Conservation (phyloP, 176 grass and related monocot species). For the Avena sativa region DNA sequence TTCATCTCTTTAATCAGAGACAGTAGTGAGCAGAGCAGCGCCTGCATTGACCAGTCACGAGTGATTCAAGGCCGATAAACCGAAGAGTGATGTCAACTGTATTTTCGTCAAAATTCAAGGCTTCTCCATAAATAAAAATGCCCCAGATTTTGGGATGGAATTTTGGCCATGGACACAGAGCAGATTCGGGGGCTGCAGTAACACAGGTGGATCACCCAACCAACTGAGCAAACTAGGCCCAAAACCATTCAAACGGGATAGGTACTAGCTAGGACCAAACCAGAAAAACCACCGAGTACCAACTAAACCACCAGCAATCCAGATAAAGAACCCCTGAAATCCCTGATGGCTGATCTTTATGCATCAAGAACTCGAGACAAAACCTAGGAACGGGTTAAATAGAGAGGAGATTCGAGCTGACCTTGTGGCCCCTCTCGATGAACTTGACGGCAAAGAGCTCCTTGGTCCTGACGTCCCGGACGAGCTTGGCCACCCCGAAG, state of each 20-base stretch:
- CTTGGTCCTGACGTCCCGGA: slow-evolving; percentile 81
- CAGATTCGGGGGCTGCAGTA: neutral
- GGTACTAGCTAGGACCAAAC: neutral
- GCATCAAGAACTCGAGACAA: slow-evolving; percentile 24
- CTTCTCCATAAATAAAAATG: neutral
- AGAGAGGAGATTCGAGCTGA: neutral
- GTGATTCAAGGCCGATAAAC: neutral
- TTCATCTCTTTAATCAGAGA: slow-evolving; percentile 3
- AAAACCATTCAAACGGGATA: neutral
- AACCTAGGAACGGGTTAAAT: neutral
- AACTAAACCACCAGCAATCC: slow-evolving; percentile 4
- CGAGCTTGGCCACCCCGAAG: slow-evolving; percentile 94
- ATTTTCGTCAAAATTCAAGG: neutral
- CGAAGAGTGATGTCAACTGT: neutral
- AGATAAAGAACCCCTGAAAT: neutral
- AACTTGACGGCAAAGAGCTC: slow-evolving; percentile 89
- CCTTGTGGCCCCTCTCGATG: slow-evolving; percentile 89
- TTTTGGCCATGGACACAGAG: neutral
- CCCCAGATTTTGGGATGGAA: neutral
- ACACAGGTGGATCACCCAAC: slow-evolving; percentile 6
- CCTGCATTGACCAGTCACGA: slow-evolving; percentile 37
- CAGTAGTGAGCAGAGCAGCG: neutral
- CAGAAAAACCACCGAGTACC: neutral
- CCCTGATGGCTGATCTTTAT: neutral
- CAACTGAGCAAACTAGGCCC: neutral